phyloP scores from a whole-genome alignment of 2,329 filamentous ascomycete genomes.

The Colletotrichum scovillei region DNA sequence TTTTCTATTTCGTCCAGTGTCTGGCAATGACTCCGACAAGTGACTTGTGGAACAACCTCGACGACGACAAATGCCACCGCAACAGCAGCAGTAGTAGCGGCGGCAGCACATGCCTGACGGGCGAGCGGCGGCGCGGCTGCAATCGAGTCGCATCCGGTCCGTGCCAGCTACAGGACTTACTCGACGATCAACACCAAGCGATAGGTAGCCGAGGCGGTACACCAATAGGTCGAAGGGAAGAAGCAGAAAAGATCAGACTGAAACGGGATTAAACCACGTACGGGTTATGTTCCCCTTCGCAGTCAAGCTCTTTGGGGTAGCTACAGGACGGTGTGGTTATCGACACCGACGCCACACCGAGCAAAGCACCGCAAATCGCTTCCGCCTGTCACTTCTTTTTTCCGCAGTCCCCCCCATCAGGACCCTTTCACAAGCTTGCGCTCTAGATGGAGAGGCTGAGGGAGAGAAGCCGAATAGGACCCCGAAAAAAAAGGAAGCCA shows the following conservation, averaged over 20 bases:
- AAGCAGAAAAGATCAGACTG: conserved; percentile 22
- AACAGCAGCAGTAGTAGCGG: neutral
- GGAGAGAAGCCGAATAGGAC: neutral
- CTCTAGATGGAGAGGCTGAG: neutral
- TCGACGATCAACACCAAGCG: conserved; percentile 19
- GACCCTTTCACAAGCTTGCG: neutral
- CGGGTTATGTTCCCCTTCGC: neutral
- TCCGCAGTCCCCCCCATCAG: neutral
- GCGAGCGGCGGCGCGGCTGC: conserved; percentile 13
- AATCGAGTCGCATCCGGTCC: conserved; percentile 24
- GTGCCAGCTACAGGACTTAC: conserved; percentile 25
- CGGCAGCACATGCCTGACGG: conserved; percentile 12
- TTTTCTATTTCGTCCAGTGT: conserved; percentile 14
- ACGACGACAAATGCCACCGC: conserved; percentile 13
- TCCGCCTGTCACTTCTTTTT: neutral
- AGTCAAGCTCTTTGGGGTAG: neutral
- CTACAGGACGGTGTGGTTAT: neutral
- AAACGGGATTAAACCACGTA: conserved; percentile 5
- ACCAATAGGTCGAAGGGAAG: neutral
- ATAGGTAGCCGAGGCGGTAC: neutral
- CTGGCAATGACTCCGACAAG: neutral
- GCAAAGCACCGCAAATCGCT: neutral
- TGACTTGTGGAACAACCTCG: conserved; percentile 14
- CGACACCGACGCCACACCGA: conserved; percentile 27
- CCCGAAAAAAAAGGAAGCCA: neutral